Evolutionary conservation across 208 protist species (phyloP), one percentile per base, ranked within the genome.

Genomic region (Histomonas meleagridis): DNA sequence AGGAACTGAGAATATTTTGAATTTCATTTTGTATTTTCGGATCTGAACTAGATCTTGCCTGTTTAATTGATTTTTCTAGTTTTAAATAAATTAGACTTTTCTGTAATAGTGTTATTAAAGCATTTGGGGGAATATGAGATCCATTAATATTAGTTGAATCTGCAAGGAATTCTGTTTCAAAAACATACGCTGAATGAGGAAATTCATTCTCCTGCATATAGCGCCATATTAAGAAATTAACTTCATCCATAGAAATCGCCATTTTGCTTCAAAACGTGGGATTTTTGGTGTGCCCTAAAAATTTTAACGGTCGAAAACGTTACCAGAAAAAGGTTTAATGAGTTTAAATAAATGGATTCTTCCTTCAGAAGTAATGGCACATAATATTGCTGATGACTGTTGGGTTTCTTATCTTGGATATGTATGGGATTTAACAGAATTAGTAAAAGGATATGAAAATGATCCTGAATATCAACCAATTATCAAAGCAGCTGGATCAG

Each of bases 331-430:
- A n/a, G n/a, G n/a, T n/a, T 65, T n/a, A n/a, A 65, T 65, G 60
- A 65, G 23, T 28, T 32, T 26, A 7, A 65, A 12, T 65, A 10
- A 26, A 10, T 86, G 76, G 76, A 86, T 86, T 55, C 76, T 86
- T 26, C 92, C 92, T 14, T 43, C 7, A 5, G 93, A 94, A 70
- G 86, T 94, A 10, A 40, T 53, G 4, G n/a, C 28, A 35, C 93
- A 94, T 70, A 91, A 93, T 62, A 51, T n/a, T 18, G 48, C 92
- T 14, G 46, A 78, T 26, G 93, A 94, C 53, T 93, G 69, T 10
- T 94, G 93, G 93, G 91, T 94, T 9, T 94, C 93, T 49, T 90
- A 62, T 21, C 91, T 94, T 38, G 60, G 91, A 10, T 57, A 93
- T 51, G 92, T 94, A 5, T 38, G 55, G 40, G 78, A 94, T 79